A percentile compares a stretch with the other conserved stretches of the same genome.
Evolutionary conservation across 352 stramenopile genomes (phyloP).

Genomic region (Pythium dissotocum): DNA sequence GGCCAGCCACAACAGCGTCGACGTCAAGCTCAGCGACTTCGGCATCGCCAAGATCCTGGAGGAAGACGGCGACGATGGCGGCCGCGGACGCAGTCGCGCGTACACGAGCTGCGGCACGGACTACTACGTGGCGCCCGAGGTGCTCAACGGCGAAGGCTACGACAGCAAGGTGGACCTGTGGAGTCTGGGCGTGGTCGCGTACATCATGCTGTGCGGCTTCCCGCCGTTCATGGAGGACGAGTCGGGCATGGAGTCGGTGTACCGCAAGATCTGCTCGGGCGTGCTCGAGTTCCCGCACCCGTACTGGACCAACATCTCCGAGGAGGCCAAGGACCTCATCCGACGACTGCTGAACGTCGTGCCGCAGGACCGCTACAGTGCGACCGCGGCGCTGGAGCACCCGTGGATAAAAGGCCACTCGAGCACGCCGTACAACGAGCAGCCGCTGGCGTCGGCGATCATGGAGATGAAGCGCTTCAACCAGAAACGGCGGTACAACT

Average conservation of each 20-base stretch:
- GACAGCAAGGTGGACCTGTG: constrained; percentile 88
- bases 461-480: constrained; percentile 91
- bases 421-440: constrained; percentile 62
- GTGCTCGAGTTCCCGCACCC: constrained; percentile 77
- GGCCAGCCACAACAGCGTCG: constrained; percentile 65
- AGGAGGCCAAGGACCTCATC: constrained; percentile 84
- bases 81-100: constrained; percentile 63
- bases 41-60: constrained; percentile 84
- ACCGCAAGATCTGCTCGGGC: constrained; percentile 82
- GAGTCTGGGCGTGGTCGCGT: constrained; percentile 85
- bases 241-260: constrained; percentile 78
- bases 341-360: constrained; percentile 75
- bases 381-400: constrained; percentile 68
- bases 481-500: constrained; percentile 87
- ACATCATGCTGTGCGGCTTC: constrained; percentile 89
- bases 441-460: constrained; percentile 81
- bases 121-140: constrained; percentile 88
- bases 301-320: constrained; percentile 88
- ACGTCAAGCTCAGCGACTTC: constrained; percentile 85
- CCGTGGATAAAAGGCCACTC: constrained; percentile 84
- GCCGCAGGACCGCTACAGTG: constrained; percentile 71
- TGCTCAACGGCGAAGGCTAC: constrained; percentile 84
- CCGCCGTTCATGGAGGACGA: constrained; percentile 85
- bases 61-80: constrained; percentile 72
- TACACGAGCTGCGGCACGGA: constrained; percentile 89